Evolutionary conservation across 2,329 filamentous ascomycete genomes (phyloP).

Genomic region (Colletotrichum plurivorum): DNA sequence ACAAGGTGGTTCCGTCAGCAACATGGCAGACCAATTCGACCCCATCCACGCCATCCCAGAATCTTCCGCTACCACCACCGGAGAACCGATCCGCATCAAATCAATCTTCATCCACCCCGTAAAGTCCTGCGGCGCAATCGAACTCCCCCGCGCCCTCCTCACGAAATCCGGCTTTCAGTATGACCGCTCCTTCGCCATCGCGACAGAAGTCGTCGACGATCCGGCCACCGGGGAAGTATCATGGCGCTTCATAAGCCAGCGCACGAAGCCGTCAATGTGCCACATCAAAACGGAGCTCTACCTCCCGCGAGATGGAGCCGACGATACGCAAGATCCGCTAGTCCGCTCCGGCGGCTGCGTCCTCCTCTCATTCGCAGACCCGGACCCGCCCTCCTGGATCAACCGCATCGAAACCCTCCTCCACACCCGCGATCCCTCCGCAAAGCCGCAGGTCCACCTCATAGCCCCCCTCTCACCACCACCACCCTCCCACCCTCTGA

Average conservation of each 20-base stretch:
- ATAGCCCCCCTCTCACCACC: conserved; percentile 7
- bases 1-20: conserved; percentile 42
- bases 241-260: conserved; percentile 48
- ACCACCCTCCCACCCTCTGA: neutral
- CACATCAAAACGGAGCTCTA: conserved; percentile 40
- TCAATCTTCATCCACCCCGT: conserved; percentile 47
- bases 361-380: conserved; percentile 12
- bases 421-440: conserved; percentile 1
- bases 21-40: conserved; percentile 47
- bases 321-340: neutral
- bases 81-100: conserved; percentile 43
- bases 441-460: neutral
- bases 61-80: neutral
- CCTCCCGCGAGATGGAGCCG: conserved; percentile 26
- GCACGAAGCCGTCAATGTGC: conserved; percentile 42
- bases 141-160: conserved; percentile 43
- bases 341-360: conserved; percentile 26
- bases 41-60: conserved; percentile 36
- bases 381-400: conserved; percentile 2
- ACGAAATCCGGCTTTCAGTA: conserved; percentile 45
- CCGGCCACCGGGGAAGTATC: conserved; percentile 36
- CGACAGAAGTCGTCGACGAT: conserved; percentile 45
- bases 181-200: conserved; percentile 48
- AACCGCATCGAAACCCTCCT: conserved; percentile 12
- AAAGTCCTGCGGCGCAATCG: conserved; percentile 47